These are phyloP conservation scores for Silene vulgaris DNA, from an alignment of 179 eudicot genomes.

Conservation along the genomic window DNA sequence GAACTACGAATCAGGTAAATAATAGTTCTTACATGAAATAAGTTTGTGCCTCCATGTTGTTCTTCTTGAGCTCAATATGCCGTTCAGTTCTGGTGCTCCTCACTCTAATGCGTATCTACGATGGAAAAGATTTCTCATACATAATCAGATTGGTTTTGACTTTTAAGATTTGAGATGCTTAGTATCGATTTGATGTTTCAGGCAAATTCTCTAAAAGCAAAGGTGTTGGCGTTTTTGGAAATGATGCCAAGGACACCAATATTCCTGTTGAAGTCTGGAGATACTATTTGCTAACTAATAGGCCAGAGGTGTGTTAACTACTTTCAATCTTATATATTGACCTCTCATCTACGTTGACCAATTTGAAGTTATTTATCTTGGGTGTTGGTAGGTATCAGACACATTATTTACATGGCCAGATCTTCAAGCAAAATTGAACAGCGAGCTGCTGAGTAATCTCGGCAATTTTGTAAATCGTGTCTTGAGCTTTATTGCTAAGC, in stretches of 20 bases:
- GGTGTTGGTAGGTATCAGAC: conserved; percentile 64
- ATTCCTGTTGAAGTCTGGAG: conserved; percentile 61
- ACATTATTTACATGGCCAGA: conserved; percentile 87
- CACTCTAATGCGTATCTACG: not conserved
- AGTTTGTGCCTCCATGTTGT: not conserved
- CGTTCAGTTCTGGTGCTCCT: not conserved
- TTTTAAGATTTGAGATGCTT: conserved; percentile 2
- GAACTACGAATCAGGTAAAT: conserved; percentile 82
- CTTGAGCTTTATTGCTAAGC: conserved; percentile 90
- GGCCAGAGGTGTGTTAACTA: conserved; percentile 80
- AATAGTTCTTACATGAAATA: not conserved
- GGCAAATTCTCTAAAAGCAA: conserved; percentile 97
- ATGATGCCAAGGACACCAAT: conserved; percentile 84
- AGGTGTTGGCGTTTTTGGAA: conserved; percentile 96
- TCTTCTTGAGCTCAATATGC: not conserved
- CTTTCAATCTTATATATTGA: not conserved
- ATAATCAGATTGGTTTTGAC: not conserved
- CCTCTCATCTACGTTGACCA: not conserved
- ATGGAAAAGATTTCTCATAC: not conserved
- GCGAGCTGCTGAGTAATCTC: conserved; percentile 79
- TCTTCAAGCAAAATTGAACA: conserved; percentile 84
- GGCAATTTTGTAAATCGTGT: conserved; percentile 93
- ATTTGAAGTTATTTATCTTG: conserved; percentile 19
- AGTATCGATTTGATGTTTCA: conserved; percentile 28
- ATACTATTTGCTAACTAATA: conserved; percentile 43